phyloP scores from a whole-genome alignment of 2,329 filamentous ascomycete species.

The Dryadomyces sulphureus region DNA sequence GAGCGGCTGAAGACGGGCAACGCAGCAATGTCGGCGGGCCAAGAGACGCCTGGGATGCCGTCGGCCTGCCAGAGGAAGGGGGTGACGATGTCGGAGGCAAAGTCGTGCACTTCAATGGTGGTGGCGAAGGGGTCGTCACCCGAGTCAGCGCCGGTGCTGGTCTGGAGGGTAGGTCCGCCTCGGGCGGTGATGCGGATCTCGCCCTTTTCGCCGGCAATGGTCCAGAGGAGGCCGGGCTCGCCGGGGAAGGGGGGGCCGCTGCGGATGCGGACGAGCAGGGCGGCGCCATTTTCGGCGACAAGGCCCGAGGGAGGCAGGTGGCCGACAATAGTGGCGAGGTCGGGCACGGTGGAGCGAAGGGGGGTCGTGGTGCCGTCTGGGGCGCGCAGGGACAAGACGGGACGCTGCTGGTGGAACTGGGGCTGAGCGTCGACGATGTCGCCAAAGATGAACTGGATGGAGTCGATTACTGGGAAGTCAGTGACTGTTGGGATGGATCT shows the following conservation, averaged over 20 bases:
- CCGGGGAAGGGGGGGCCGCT: slow-evolving; percentile 33
- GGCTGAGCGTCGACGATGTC: slow-evolving; percentile 24
- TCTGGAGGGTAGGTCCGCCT: slow-evolving; percentile 14
- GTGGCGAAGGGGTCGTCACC: slow-evolving; percentile 23
- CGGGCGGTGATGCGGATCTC: slow-evolving; percentile 27
- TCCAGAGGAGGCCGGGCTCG: slow-evolving; percentile 30
- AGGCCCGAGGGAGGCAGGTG: slow-evolving; percentile 17
- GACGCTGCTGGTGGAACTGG: slow-evolving; percentile 29
- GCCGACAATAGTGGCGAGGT: slow-evolving; percentile 18
- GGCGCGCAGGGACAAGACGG: slow-evolving; percentile 18
- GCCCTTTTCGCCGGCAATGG: slow-evolving; percentile 34
- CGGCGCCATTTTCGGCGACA: slow-evolving; percentile 16
- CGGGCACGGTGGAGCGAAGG: slow-evolving; percentile 14
- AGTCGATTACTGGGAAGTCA: slow-evolving; percentile 30
- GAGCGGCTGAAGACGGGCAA: slow-evolving; percentile 28
- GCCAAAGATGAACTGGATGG: slow-evolving; percentile 28
- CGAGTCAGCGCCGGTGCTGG: slow-evolving; percentile 15
- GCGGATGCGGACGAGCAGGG: slow-evolving; percentile 28
- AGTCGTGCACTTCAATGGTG: slow-evolving; percentile 35
- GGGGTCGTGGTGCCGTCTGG: slow-evolving; percentile 3
- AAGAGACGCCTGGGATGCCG: slow-evolving; percentile 22
- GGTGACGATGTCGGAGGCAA: slow-evolving; percentile 27
- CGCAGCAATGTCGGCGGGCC: slow-evolving; percentile 14
- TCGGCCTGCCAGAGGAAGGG: slow-evolving; percentile 28
- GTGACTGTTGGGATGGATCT: too few relatives aligned